Evolutionary conservation across 2,329 filamentous ascomycete genomes (phyloP).

Genomic region (Aspergillus brasiliensis): DNA sequence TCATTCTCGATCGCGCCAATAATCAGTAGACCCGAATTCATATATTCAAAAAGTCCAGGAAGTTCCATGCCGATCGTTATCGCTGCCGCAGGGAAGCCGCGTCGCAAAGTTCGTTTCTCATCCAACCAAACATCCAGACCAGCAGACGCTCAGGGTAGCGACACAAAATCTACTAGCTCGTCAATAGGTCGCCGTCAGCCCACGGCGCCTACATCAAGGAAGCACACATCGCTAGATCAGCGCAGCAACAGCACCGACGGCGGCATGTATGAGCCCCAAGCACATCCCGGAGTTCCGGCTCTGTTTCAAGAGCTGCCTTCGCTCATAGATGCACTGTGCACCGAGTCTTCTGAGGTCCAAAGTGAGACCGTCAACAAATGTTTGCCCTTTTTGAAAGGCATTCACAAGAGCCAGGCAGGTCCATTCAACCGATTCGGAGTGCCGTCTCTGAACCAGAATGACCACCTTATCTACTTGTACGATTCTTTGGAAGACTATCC

Average conservation of each 20-base stretch:
- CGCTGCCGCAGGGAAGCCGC: slow-evolving; percentile 35
- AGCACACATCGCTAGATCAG: slow-evolving; percentile 11
- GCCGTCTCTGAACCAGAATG: slow-evolving; percentile 68
- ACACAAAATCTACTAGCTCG: slow-evolving; percentile 9
- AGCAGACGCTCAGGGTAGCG: slow-evolving; percentile 15
- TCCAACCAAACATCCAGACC: slow-evolving; percentile 25
- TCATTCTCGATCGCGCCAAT: not conserved
- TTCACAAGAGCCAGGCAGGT: slow-evolving; percentile 51
- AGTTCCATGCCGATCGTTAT: slow-evolving; percentile 35
- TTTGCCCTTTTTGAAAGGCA: slow-evolving; percentile 64
- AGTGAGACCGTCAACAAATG: slow-evolving; percentile 69
- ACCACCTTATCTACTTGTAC: slow-evolving; percentile 54
- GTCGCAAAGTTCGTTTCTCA: slow-evolving; percentile 44
- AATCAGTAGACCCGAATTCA: not conserved
- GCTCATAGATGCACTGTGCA: slow-evolving; percentile 67
- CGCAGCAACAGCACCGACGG: slow-evolving; percentile 4
- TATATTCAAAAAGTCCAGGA: not conserved
- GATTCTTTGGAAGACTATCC: slow-evolving; percentile 63
- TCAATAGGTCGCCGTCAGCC: slow-evolving; percentile 21
- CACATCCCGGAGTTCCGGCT: slow-evolving; percentile 36
- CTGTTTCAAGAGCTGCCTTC: slow-evolving; percentile 54
- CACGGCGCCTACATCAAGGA: slow-evolving; percentile 12
- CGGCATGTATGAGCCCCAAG: slow-evolving; percentile 27
- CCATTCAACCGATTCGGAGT: slow-evolving; percentile 71
- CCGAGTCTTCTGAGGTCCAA: slow-evolving; percentile 69